These are phyloP conservation scores for Irineochytrium annulatum DNA, from an alignment of 192 early-diverging fungal genomes.

Conservation along the genomic window DNA sequence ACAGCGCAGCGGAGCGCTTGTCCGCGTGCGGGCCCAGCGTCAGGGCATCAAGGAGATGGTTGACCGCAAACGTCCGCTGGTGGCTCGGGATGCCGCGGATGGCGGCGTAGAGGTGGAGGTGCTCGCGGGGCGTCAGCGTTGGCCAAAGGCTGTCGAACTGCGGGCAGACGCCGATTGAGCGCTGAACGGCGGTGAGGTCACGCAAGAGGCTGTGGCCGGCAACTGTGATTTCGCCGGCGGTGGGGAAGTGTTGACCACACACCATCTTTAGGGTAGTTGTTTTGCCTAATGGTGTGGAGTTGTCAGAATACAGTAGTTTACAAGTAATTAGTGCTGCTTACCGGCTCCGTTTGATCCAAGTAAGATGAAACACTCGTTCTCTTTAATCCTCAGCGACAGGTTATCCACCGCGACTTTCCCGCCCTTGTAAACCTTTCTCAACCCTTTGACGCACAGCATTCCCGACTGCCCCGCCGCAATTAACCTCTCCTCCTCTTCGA, in stretches of 20 bases:
- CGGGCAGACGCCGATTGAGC: constrained; percentile 48
- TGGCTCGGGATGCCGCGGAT: constrained; percentile 27
- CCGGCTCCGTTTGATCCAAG: constrained; percentile 64
- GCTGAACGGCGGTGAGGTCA: constrained; percentile 26
- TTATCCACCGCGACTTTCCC: constrained; percentile 25
- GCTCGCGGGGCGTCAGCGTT: constrained; percentile 34
- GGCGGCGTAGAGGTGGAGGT: constrained; percentile 34
- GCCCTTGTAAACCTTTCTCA: neutral
- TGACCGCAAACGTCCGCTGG: neutral
- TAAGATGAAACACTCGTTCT: constrained; percentile 44
- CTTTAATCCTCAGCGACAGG: constrained; percentile 39
- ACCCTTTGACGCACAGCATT: neutral
- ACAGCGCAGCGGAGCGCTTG: constrained; percentile 23
- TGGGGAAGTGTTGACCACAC: constrained; percentile 9
- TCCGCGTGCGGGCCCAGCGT: constrained; percentile 33
- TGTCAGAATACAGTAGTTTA: neutral
- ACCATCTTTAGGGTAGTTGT: constrained; percentile 14
- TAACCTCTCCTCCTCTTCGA: neutral
- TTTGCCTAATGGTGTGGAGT: constrained; percentile 7
- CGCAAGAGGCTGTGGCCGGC: neutral
- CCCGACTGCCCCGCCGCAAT: neutral
- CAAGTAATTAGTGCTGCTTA: constrained; percentile 20
- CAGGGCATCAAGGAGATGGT: constrained; percentile 29
- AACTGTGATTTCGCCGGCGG: constrained; percentile 13
- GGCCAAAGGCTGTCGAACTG: constrained; percentile 44